Percentiles rank a stretch among this genome's conserved stretches.
Evolutionary conservation across 805 yeast species (phyloP).

Genomic region (Brettanomyces bruxellensis): DNA sequence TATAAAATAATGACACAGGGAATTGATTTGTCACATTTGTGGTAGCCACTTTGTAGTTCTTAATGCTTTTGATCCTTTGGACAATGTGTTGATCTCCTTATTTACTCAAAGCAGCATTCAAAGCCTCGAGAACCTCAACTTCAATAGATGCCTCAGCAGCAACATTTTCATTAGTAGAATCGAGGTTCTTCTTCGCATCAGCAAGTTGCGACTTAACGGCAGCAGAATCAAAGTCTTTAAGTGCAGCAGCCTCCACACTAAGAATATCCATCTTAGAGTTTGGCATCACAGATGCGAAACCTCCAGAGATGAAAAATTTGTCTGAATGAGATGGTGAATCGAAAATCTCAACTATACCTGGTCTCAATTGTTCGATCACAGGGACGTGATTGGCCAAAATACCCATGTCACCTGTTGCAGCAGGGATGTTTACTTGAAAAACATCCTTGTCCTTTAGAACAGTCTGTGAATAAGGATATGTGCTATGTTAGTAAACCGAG

Average conservation of each 20-base stretch:
- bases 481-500: no score
- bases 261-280: slow-evolving; percentile 84
- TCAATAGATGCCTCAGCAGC: slow-evolving; percentile 95
- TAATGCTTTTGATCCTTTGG: background rate
- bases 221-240: slow-evolving; percentile 75
- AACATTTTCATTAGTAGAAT: slow-evolving; percentile 76
- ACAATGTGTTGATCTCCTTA: background rate
- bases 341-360: slow-evolving; percentile 90
- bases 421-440: slow-evolving; percentile 89
- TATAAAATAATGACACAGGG: background rate
- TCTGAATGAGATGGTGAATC: slow-evolving; percentile 63
- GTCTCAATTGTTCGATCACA: slow-evolving; percentile 88
- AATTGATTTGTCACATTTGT: no score
- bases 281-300: slow-evolving; percentile 94
- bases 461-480: slow-evolving; percentile 12
- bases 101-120: slow-evolving; percentile 56
- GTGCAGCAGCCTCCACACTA: slow-evolving; percentile 91
- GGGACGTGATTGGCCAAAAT: slow-evolving; percentile 97
- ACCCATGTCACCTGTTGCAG: slow-evolving; percentile 94
- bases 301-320: slow-evolving; percentile 90
- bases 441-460: slow-evolving; percentile 25
- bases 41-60: no score
- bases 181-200: slow-evolving; percentile 88
- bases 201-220: slow-evolving; percentile 73
- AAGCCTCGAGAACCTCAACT: slow-evolving; percentile 92